phyloP scores from a whole-genome alignment of 768 basidiomycete species.

The Hericium rajendrae region DNA sequence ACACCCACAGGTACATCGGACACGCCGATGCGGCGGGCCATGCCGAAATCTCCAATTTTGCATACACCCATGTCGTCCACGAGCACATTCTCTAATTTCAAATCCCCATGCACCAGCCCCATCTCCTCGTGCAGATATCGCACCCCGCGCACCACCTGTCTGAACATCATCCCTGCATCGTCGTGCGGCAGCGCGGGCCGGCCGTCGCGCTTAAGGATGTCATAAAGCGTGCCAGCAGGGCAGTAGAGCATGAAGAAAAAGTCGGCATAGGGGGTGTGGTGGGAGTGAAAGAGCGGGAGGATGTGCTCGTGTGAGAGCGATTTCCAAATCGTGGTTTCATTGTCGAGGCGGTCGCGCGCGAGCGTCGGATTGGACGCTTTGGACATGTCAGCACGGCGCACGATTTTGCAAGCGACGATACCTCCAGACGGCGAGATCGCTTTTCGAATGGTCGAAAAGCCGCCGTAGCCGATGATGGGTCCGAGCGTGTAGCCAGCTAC shows the following conservation, averaged over 20 bases:
- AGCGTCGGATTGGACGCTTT: slow-evolving; percentile 39
- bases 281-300: slow-evolving; percentile 66
- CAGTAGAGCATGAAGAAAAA: slow-evolving; percentile 81
- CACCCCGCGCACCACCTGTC: slow-evolving; percentile 76
- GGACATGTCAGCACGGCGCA: slow-evolving; percentile 47
- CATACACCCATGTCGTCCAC: slow-evolving; percentile 85
- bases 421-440: slow-evolving; percentile 57
- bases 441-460: slow-evolving; percentile 70
- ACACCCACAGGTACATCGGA: slow-evolving; percentile 22
- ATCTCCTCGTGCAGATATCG: slow-evolving; percentile 75
- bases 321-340: slow-evolving; percentile 67
- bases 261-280: slow-evolving; percentile 52
- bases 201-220: slow-evolving; percentile 69
- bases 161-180: slow-evolving; percentile 77
- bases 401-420: slow-evolving; percentile 74
- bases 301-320: slow-evolving; percentile 78
- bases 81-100: slow-evolving; percentile 96
- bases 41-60: slow-evolving; percentile 78
- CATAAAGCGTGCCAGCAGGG: slow-evolving; percentile 76
- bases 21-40: slow-evolving; percentile 50
- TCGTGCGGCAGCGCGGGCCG: slow-evolving; percentile 61
- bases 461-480: slow-evolving; percentile 66
- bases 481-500: slow-evolving; percentile 72
- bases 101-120: slow-evolving; percentile 79
- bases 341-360: slow-evolving; percentile 48